phyloP scores from a whole-genome alignment of 2,329 filamentous ascomycete genomes.

The Chaetomiaceae sp. region DNA sequence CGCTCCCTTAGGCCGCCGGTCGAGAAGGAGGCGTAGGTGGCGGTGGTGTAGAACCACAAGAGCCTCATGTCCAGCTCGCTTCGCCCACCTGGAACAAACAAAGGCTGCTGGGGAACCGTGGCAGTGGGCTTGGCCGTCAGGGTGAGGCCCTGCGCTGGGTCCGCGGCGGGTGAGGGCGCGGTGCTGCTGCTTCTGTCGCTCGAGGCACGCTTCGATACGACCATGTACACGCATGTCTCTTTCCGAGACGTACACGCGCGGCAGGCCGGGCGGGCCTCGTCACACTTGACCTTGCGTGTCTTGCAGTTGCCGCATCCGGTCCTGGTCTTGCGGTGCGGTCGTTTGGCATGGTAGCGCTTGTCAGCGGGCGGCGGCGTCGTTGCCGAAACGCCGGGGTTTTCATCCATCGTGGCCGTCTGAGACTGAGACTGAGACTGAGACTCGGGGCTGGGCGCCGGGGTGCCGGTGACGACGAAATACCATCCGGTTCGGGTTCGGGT shows the following conservation, averaged over 20 bases:
- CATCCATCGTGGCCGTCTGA: neutral
- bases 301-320: slow-evolving; percentile 53
- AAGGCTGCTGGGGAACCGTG: slow-evolving; percentile 31
- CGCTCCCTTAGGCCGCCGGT: slow-evolving; percentile 33
- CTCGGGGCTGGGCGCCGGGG: no score
- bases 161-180: slow-evolving; percentile 18
- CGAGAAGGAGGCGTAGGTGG: slow-evolving; percentile 44
- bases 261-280: slow-evolving; percentile 47
- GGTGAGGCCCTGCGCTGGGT: slow-evolving; percentile 15
- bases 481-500: no score
- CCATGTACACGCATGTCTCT: slow-evolving; percentile 43
- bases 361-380: neutral
- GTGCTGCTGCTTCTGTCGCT: neutral
- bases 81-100: slow-evolving; percentile 33
- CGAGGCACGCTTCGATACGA: neutral
- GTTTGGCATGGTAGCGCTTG: slow-evolving; percentile 41
- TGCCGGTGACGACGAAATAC: no score
- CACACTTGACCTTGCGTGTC: slow-evolving; percentile 48
- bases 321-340: slow-evolving; percentile 52
- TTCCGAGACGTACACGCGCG: slow-evolving; percentile 45
- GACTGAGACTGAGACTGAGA: no score
- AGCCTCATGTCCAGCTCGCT: slow-evolving; percentile 47
- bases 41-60: slow-evolving; percentile 50
- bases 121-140: slow-evolving; percentile 7
- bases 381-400: neutral